phyloP scores from a whole-genome alignment of 805 yeast genomes.

The Cyberlindnera mrakii region DNA sequence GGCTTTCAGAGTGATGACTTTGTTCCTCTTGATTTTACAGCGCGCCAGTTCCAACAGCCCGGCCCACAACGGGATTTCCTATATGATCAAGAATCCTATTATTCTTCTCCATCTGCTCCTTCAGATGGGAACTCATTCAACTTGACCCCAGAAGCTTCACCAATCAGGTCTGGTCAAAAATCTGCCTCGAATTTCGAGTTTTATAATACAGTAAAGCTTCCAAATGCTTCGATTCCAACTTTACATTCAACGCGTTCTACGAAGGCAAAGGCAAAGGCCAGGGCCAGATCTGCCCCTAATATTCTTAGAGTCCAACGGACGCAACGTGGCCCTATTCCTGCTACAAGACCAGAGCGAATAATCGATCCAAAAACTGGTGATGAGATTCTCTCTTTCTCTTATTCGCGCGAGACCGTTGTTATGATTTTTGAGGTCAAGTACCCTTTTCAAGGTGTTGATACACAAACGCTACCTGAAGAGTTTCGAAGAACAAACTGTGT shows the following conservation, averaged over 20 bases:
- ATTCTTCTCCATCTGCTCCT: too few species aligned
- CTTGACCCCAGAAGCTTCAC: too few species aligned
- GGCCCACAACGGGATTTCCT: background rate
- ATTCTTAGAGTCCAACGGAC: constrained; percentile 10
- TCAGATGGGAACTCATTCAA: too few species aligned
- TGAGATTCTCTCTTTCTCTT: constrained; percentile 26
- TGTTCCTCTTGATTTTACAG: background rate
- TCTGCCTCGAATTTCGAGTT: background rate
- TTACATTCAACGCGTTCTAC: background rate
- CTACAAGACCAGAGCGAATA: constrained; percentile 21
- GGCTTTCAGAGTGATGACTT: constrained; percentile 2
- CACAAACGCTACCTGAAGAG: constrained; percentile 20
- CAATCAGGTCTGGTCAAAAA: too few species aligned
- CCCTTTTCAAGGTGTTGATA: constrained; percentile 11
- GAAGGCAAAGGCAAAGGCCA: constrained; percentile 7
- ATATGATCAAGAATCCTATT: too few species aligned
- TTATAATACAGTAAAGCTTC: background rate
- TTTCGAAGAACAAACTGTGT: constrained; percentile 38
- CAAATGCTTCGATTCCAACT: background rate
- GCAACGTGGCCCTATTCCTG: constrained; percentile 32
- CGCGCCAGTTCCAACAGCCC: background rate
- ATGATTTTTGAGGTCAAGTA: constrained; percentile 20
- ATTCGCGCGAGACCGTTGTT: constrained; percentile 27
- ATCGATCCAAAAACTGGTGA: constrained; percentile 24
- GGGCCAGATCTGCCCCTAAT: constrained; percentile 14